Evolutionary conservation across 345 rosid genomes (phyloP).

Genomic region (Eucalyptus tenuipes): DNA sequence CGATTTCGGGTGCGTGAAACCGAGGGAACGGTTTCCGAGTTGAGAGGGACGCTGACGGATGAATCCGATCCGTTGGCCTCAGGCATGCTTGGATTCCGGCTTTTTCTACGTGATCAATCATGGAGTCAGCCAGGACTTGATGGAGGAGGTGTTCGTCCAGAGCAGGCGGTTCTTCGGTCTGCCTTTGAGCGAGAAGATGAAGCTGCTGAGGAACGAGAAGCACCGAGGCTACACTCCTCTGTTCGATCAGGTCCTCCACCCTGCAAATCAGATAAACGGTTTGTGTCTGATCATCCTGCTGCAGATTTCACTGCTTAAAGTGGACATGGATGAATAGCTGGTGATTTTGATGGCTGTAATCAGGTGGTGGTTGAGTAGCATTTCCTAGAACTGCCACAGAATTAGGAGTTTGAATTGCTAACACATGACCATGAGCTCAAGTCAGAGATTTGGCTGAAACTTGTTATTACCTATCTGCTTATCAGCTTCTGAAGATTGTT

Average conservation of each 20-base stretch:
- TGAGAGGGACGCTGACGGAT: not conserved
- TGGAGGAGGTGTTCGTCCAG: conserved; percentile 42
- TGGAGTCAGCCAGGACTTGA: conserved; percentile 48
- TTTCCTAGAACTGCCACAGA: not conserved
- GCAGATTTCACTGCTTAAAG: not conserved
- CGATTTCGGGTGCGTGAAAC: not conserved
- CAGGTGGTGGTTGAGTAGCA: not conserved
- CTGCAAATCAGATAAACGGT: conserved; percentile 50
- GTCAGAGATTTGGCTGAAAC: not conserved
- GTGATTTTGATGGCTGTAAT: not conserved
- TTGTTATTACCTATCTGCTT: not conserved
- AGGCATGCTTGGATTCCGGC: conserved; percentile 77
- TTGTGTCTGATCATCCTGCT: not conserved
- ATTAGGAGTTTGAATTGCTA: too few relatives aligned
- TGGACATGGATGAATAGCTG: not conserved
- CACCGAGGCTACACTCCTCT: conserved; percentile 67
- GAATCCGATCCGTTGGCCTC: not conserved
- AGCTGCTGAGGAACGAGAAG: conserved; percentile 53
- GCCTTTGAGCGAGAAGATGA: conserved; percentile 47
- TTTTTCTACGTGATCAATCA: conserved; percentile 77
- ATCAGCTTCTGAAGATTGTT: not conserved
- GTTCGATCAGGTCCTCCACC: conserved; percentile 51
- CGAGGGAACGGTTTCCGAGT: fast-evolving
- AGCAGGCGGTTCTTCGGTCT: conserved; percentile 47
- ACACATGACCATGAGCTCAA: not conserved